phyloP scores from a whole-genome alignment of 164 flowering plant species.

The Litsea cubeba region DNA sequence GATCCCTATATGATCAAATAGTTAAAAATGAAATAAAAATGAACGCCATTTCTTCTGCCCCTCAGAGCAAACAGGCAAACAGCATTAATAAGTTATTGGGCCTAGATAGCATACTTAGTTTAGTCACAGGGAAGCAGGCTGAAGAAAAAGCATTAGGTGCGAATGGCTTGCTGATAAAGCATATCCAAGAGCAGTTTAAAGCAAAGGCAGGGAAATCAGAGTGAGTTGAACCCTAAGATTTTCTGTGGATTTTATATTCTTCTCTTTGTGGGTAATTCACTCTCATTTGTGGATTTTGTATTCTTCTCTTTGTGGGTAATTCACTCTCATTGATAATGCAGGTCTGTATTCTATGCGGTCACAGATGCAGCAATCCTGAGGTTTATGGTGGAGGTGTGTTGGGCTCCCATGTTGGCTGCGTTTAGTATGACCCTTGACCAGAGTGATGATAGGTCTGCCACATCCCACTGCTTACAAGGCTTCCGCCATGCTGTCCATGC shows the following conservation, averaged over 20 bases:
- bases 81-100: slow-evolving; percentile 84
- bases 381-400: slow-evolving; percentile 95
- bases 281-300: slow-evolving; percentile 3
- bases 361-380: slow-evolving; percentile 82
- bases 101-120: slow-evolving; percentile 86
- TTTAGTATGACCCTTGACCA: slow-evolving; percentile 96
- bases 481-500: slow-evolving; percentile 94
- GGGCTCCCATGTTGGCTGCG: slow-evolving; percentile 99
- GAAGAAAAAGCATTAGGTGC: slow-evolving; percentile 97
- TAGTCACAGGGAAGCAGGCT: slow-evolving; percentile 79
- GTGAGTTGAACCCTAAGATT: slow-evolving; percentile 40
- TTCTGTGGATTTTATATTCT: neutral
- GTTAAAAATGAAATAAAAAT: slow-evolving; percentile 96
- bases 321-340: slow-evolving; percentile 28
- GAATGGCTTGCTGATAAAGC: slow-evolving; percentile 78
- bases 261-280: neutral
- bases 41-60: slow-evolving; percentile 74
- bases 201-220: slow-evolving; percentile 89
- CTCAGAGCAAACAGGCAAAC: slow-evolving; percentile 82
- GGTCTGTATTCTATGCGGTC: slow-evolving; percentile 75
- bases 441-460: slow-evolving; percentile 86
- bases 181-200: slow-evolving; percentile 94
- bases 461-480: slow-evolving; percentile 77
- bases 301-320: neutral
- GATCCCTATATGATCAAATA: slow-evolving; percentile 84